Conservation (phyloP, 2,329 filamentous ascomycete genomes). For the Epichloe hybrida region DNA sequence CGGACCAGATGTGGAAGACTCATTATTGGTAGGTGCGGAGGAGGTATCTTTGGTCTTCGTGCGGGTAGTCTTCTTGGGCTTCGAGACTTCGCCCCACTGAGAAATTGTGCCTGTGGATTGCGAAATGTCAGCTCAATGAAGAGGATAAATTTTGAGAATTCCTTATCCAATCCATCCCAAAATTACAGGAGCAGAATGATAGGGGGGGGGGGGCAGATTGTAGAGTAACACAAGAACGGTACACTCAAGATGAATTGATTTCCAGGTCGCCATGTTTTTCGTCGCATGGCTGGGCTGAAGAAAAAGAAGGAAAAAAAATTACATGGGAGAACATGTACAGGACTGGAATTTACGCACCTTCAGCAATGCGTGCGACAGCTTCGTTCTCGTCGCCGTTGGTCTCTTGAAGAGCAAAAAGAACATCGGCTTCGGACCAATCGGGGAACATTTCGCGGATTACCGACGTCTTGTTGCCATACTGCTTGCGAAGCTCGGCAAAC, state of each 20-base stretch:
- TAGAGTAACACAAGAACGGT: too few species aligned
- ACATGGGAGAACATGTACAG: slow-evolving; percentile 6
- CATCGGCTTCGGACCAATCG: slow-evolving; percentile 89
- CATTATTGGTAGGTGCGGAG: slow-evolving; percentile 34
- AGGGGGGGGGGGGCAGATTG: too few species aligned
- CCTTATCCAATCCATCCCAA: too few species aligned
- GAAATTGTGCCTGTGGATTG: slow-evolving; percentile 52
- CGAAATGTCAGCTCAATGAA: slow-evolving; percentile 7
- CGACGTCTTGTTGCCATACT: slow-evolving; percentile 65
- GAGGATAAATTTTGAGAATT: too few species aligned
- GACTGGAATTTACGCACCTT: slow-evolving; percentile 40
- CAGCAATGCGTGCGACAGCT: slow-evolving; percentile 65
- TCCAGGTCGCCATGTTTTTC: neutral
- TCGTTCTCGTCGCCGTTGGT: slow-evolving; percentile 64
- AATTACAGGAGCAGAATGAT: too few species aligned
- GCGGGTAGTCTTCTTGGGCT: slow-evolving; percentile 63
- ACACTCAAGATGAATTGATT: neutral
- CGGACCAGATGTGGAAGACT: slow-evolving; percentile 28
- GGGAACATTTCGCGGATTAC: slow-evolving; percentile 88
- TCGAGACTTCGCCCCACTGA: slow-evolving; percentile 75
- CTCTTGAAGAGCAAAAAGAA: slow-evolving; percentile 87
- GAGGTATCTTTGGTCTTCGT: slow-evolving; percentile 56
- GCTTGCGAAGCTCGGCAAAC: slow-evolving; percentile 81
- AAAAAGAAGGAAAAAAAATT: neutral
- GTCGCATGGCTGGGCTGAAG: neutral